phyloP scores from a whole-genome alignment of 116 monocot genomes.

The Phalaenopsis hybrid region DNA sequence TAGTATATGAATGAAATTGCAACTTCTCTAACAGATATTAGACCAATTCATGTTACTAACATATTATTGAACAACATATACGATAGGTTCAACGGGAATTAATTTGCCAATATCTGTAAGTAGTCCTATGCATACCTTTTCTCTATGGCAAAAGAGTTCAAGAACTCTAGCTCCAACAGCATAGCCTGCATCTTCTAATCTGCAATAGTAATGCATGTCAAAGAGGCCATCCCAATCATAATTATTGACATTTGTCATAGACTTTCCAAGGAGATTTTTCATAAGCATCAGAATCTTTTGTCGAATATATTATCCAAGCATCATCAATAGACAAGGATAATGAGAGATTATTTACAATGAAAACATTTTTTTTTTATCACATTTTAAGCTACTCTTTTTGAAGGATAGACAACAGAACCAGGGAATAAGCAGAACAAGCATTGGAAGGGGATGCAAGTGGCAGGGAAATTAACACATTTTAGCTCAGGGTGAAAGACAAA shows the following conservation, averaged over 20 bases:
- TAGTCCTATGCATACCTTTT: constrained; percentile 21
- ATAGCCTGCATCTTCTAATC: constrained; percentile 1
- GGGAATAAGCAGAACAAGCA: background rate
- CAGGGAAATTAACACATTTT: background rate
- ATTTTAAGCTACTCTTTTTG: background rate
- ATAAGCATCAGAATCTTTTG: background rate
- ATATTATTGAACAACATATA: background rate
- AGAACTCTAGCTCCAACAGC: too few relatives aligned
- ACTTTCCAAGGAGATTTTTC: background rate
- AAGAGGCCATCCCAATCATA: background rate
- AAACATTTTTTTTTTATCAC: background rate
- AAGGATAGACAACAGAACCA: background rate
- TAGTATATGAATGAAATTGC: background rate
- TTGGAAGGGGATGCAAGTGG: background rate
- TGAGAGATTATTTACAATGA: background rate
- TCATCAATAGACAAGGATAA: background rate
- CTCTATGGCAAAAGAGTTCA: too few relatives aligned
- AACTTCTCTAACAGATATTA: background rate
- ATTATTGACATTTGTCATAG: background rate
- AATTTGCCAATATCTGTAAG: background rate
- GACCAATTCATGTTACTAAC: background rate
- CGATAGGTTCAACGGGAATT: background rate
- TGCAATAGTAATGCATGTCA: constrained; percentile 17
- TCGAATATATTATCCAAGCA: background rate
- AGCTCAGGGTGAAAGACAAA: background rate